Evolutionary conservation across 2,329 filamentous ascomycete genomes (phyloP).

Genomic region (Colletotrichum cordylinicola): DNA sequence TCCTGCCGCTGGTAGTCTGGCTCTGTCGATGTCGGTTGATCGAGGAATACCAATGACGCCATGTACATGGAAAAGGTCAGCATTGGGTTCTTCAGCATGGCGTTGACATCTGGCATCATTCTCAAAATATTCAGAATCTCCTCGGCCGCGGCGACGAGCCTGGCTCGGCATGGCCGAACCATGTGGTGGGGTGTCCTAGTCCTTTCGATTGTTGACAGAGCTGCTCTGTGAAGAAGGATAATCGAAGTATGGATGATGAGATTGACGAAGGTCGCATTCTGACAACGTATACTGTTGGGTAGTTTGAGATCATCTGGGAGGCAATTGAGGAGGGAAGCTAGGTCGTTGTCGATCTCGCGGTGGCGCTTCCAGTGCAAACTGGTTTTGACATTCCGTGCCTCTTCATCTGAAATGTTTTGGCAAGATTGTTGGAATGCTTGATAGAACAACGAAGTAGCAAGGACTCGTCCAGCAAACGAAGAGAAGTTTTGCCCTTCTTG

Average conservation of each 20-base stretch:
- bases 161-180: conserved; percentile 67
- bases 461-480: conserved; percentile 61
- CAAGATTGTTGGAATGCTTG: conserved; percentile 64
- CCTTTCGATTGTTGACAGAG: conserved; percentile 72
- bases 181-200: conserved; percentile 44
- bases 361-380: conserved; percentile 73
- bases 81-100: conserved; percentile 69
- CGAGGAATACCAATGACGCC: conserved; percentile 72
- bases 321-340: conserved; percentile 64
- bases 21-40: conserved; percentile 65
- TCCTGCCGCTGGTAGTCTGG: conserved; percentile 39
- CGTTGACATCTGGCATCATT: conserved; percentile 50
- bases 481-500: conserved; percentile 56
- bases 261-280: conserved; percentile 66
- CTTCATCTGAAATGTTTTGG: conserved; percentile 64
- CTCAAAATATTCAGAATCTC: conserved; percentile 73
- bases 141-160: conserved; percentile 71
- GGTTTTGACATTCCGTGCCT: conserved; percentile 63
- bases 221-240: conserved; percentile 73
- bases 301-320: conserved; percentile 65
- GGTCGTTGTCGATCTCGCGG: conserved; percentile 65
- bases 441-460: conserved; percentile 65
- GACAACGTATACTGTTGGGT: conserved; percentile 61
- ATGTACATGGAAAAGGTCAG: conserved; percentile 76
- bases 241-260: conserved; percentile 73